Conservation (phyloP, 257 asterid genomes). For the Solanum verrucosum region DNA sequence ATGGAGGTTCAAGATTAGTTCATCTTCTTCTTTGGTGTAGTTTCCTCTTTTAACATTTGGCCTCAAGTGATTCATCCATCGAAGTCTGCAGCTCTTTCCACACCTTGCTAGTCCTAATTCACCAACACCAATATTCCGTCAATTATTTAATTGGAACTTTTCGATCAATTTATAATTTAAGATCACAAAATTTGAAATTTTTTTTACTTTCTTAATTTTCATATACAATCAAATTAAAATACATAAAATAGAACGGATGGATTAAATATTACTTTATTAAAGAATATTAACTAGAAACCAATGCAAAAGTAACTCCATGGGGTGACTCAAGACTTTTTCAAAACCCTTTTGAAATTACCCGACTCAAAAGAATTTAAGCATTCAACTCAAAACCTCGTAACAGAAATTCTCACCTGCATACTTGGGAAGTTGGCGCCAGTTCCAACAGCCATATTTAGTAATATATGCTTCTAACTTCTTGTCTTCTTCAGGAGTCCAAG, state of each 20-base stretch:
- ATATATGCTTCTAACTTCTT: slow-evolving; percentile 1
- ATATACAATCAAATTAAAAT: too few relatives aligned
- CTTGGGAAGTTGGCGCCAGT: slow-evolving; percentile 9
- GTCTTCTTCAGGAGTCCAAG: slow-evolving; percentile 11
- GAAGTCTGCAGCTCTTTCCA: slow-evolving; percentile 12
- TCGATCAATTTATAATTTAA: too few relatives aligned
- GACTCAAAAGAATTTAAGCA: not conserved
- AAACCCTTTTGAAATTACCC: not conserved
- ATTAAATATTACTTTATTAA: too few relatives aligned
- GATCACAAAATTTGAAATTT: too few relatives aligned
- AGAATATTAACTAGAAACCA: too few relatives aligned
- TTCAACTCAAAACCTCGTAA: not conserved
- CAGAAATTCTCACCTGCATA: not conserved
- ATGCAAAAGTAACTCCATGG: not conserved
- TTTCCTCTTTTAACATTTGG: slow-evolving; percentile 7
- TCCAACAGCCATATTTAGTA: slow-evolving; percentile 4
- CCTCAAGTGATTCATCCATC: slow-evolving; percentile 10
- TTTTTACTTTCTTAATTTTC: too few relatives aligned
- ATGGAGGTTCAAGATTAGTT: not conserved
- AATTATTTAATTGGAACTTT: not conserved
- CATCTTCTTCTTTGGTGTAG: slow-evolving; percentile 1
- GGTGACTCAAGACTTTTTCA: not conserved
- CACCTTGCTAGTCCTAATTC: slow-evolving; percentile 5
- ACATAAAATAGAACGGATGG: too few relatives aligned
- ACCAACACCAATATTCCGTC: not conserved